These are phyloP conservation scores for Coprinellus aureogranulatus DNA, from an alignment of 768 basidiomycete species.

Conservation along the genomic window DNA sequence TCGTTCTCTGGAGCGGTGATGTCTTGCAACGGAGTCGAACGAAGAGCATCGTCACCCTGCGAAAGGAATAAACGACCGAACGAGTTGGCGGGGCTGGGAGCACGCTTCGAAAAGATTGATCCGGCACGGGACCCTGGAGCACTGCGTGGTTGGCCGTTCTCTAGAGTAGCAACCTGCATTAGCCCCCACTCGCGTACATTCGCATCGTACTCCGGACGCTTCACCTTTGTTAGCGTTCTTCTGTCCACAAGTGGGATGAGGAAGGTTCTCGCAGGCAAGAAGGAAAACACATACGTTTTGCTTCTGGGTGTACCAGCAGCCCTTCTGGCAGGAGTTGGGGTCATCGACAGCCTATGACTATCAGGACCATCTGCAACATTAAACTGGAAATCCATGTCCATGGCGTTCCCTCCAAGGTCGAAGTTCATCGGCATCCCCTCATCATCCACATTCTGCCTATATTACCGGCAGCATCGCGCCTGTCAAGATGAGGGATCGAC, in stretches of 20 bases:
- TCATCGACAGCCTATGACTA: not conserved
- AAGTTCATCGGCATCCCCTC: conserved; percentile 21
- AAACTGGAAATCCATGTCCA: conserved; percentile 14
- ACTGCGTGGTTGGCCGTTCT: not conserved
- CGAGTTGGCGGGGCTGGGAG: conserved; percentile 26
- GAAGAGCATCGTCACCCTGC: conserved; percentile 28
- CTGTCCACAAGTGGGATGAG: too few species aligned
- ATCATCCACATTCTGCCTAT: conserved; percentile 14
- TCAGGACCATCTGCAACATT: not conserved
- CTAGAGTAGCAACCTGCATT: not conserved
- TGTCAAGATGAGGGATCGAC: too few species aligned
- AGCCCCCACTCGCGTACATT: not conserved
- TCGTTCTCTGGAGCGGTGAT: conserved; percentile 28
- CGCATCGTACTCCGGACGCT: too few species aligned
- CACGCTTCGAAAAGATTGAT: not conserved
- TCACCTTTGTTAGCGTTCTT: conserved; percentile 2
- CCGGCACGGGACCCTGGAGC: not conserved
- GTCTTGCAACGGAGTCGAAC: conserved; percentile 12
- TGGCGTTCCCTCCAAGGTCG: conserved; percentile 19
- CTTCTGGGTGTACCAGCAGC: not conserved
- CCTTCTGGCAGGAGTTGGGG: not conserved
- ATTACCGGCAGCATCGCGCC: too few species aligned
- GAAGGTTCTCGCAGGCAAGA: not conserved
- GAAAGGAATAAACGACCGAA: conserved; percentile 41
- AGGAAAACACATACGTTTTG: not conserved